A percentile compares a stretch with the other conserved stretches of the same genome.
Evolutionary conservation across 441 rosid species (phyloP).

Genomic region (Jatropha podagrica): DNA sequence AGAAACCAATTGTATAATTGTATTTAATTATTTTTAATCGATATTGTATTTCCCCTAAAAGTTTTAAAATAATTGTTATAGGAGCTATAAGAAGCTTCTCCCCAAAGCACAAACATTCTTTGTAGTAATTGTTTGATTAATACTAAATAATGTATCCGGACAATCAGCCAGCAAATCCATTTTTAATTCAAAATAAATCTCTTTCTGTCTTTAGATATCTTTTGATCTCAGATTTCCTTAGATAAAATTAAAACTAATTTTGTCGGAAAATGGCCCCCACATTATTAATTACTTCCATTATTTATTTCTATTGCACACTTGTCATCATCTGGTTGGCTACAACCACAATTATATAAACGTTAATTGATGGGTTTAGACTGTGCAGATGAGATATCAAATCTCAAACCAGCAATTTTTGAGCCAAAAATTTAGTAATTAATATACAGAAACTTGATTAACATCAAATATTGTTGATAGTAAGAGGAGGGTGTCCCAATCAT

Average conservation of each 20-base stretch:
- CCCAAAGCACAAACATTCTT: constrained; percentile 19
- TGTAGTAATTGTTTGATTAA: not conserved
- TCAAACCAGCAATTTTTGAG: too few relatives aligned
- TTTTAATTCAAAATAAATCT: not conserved
- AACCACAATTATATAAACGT: not conserved
- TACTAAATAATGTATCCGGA: not conserved
- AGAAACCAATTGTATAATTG: too few relatives aligned
- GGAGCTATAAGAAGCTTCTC: constrained; percentile 22
- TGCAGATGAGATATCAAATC: too few relatives aligned
- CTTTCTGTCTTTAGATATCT: not conserved
- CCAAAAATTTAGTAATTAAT: too few relatives aligned
- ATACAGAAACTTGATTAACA: too few relatives aligned
- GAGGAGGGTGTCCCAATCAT: too few relatives aligned
- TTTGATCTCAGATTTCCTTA: not conserved
- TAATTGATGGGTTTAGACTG: not conserved
- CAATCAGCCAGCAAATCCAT: constrained; percentile 1
- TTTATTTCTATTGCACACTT: not conserved
- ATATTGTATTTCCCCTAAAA: not conserved
- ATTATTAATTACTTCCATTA: not conserved
- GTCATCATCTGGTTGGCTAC: not conserved
- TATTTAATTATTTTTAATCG: not conserved
- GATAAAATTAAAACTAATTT: not conserved
- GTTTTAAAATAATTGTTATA: constrained; percentile 17
- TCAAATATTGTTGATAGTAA: too few relatives aligned
- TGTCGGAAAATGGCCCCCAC: not conserved